Evolutionary conservation across 345 rosid species (phyloP).

Genomic region (Murraya paniculata): DNA sequence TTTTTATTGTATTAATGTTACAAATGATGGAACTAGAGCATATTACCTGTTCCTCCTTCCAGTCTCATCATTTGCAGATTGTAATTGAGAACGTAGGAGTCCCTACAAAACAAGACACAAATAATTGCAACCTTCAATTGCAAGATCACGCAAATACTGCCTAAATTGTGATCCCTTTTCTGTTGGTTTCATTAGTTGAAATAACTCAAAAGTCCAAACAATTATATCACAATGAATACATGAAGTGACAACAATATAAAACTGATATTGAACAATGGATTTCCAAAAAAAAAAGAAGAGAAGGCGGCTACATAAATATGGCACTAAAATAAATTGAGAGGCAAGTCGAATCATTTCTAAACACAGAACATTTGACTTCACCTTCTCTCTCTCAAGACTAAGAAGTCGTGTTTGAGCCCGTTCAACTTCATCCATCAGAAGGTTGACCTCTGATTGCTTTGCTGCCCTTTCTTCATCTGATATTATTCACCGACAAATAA

Average conservation of each 20-base stretch:
- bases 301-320: not conserved
- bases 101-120: constrained; percentile 50
- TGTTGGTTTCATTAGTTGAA: not conserved
- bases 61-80: constrained; percentile 80
- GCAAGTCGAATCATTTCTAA: not conserved
- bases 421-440: constrained; percentile 99
- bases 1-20: not conserved
- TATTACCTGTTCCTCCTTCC: constrained; percentile 69
- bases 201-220: not conserved
- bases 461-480: constrained; percentile 92
- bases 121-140: constrained; percentile 6
- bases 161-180: not conserved
- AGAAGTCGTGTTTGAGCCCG: constrained; percentile 93
- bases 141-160: not conserved
- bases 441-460: constrained; percentile 90
- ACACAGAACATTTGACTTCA: constrained; percentile 17
- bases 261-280: not conserved
- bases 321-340: not conserved
- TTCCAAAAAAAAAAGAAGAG: not conserved
- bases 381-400: constrained; percentile 98
- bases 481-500: constrained; percentile 18
- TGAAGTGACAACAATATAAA: not conserved
- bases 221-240: not conserved
- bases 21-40: not conserved
- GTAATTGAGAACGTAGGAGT: constrained; percentile 74